Percentiles rank a stretch among this genome's conserved stretches.
phyloP scores from a whole-genome alignment of 352 stramenopile species.

The Globisporangium canariense region DNA sequence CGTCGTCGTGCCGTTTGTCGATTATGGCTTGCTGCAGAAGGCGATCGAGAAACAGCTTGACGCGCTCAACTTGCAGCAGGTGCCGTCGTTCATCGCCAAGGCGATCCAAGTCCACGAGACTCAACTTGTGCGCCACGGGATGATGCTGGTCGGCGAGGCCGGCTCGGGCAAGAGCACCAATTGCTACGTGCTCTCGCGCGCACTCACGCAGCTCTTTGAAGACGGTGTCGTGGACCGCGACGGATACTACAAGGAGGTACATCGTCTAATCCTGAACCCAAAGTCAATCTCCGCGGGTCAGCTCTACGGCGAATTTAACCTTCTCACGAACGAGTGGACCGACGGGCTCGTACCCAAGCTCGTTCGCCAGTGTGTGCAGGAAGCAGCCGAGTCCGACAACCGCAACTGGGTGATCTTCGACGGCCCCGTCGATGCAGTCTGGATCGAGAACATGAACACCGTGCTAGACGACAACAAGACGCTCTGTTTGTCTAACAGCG shows the following conservation, averaged over 20 bases:
- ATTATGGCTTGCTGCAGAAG: conserved; percentile 91
- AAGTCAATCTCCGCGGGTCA: conserved; percentile 96
- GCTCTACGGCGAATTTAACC: conserved; percentile 93
- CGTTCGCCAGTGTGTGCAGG: conserved; percentile 85
- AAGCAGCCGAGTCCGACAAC: conserved; percentile 73
- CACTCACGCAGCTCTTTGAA: conserved; percentile 69
- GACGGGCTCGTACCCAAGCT: conserved; percentile 92
- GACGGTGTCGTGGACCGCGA: conserved; percentile 82
- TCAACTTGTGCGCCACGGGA: conserved; percentile 90
- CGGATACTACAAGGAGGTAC: conserved; percentile 87
- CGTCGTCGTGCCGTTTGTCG: conserved; percentile 91
- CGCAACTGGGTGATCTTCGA: conserved; percentile 92
- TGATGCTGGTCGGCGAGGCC: conserved; percentile 93
- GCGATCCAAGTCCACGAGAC: conserved; percentile 90
- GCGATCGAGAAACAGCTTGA: conserved; percentile 83
- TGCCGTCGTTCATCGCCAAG: conserved; percentile 84
- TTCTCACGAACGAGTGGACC: conserved; percentile 94
- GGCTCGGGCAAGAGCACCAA: conserved; percentile 89
- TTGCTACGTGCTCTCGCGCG: conserved; percentile 66
- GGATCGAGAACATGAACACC: conserved; percentile 93
- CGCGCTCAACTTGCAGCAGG: conserved; percentile 71
- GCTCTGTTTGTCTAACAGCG: conserved; percentile 81
- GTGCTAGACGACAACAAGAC: conserved; percentile 90
- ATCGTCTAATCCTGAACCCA: conserved; percentile 89
- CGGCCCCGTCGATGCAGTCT: conserved; percentile 88